These are phyloP conservation scores for Dryadomyces quercus-mongolicae DNA, from an alignment of 2,329 filamentous ascomycete genomes.

Conservation along the genomic window DNA sequence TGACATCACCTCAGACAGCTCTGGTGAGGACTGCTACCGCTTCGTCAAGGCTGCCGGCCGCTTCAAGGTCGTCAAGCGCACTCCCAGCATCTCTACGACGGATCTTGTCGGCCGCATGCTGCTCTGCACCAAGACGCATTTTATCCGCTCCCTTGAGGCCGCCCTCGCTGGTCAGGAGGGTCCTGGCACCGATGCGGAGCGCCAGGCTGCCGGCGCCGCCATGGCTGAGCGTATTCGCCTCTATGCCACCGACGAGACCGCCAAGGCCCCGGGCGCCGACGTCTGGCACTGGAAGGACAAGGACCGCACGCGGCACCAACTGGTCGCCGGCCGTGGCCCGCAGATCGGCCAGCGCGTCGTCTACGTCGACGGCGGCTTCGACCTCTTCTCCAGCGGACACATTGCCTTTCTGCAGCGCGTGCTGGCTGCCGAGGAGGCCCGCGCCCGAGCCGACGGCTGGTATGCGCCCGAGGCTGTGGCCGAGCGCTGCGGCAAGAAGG, in stretches of 20 bases:
- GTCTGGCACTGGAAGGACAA: constrained; percentile 66
- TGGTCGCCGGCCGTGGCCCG: constrained; percentile 61
- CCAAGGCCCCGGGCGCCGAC: constrained; percentile 63
- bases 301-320: constrained; percentile 41
- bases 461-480: constrained; percentile 51
- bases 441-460: constrained; percentile 61
- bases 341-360: constrained; percentile 72
- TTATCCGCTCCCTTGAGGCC: constrained; percentile 68
- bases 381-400: constrained; percentile 92
- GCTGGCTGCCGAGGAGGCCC: constrained; percentile 56
- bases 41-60: constrained; percentile 89
- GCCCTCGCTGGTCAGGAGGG: constrained; percentile 62
- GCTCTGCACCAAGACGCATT: constrained; percentile 87
- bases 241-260: constrained; percentile 80
- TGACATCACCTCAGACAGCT: constrained; percentile 54
- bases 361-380: constrained; percentile 94
- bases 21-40: constrained; percentile 92
- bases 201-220: constrained; percentile 46
- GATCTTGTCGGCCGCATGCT: constrained; percentile 98
- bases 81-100: constrained; percentile 91
- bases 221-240: constrained; percentile 70
- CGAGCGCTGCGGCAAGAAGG: constrained; percentile 44
- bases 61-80: constrained; percentile 95
- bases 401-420: constrained; percentile 87
- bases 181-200: constrained; percentile 54